Base-by-base conservation (phyloP, 176 grass and related monocot species). In the Aegilops umbellulata region DNA sequence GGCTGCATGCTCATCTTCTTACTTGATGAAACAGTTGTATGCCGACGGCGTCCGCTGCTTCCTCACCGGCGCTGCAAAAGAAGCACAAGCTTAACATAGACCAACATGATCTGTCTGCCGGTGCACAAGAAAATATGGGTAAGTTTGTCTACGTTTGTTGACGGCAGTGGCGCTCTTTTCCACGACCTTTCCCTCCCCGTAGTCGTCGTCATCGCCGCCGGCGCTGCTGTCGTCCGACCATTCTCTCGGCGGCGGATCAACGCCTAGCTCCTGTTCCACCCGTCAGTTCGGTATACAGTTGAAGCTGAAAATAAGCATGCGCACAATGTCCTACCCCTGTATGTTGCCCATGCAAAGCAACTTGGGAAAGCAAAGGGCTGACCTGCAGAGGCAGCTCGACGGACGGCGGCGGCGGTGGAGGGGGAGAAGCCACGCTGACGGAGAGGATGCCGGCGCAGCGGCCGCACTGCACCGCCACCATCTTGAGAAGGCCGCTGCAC, bases 21-120 rank as follows among this genome's bases (percentile, higher is more conserved):
- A 92, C 88, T 88, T 95, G 93, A 95, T 88, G 83, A 95, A 95
- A 13, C 85, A 87, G 76, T 92, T 95, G 75, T 95, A 95, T 67
- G 93, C 93, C 10, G 93, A 92, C 5, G 93, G 93, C 73, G 88
- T 85, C 57, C 93, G 79, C 76, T 95, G 90, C 75, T 78, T 90
- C 80, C 86, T 95, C 80, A 81, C 83, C 0, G 93, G 90, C 76
- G 93, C 90, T 95, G 88, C 61, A 22, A 66, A 78, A 60, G 31
- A 62, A 80, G 0, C 7, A 19, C 10, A 14, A 35, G 42, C 29
- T 53, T 64, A 80, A 55, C 24, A 51, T 19, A 15, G 13, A 49
- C 5, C 14, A 15, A 34, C 10, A 24, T 55, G 34, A 62, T 32
- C 60, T 3, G 35, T 19, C 55, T 39, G 62, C 23, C 60, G 36